Evolutionary conservation across 257 asterid species (phyloP).

Genomic region (Henckelia pumila): DNA sequence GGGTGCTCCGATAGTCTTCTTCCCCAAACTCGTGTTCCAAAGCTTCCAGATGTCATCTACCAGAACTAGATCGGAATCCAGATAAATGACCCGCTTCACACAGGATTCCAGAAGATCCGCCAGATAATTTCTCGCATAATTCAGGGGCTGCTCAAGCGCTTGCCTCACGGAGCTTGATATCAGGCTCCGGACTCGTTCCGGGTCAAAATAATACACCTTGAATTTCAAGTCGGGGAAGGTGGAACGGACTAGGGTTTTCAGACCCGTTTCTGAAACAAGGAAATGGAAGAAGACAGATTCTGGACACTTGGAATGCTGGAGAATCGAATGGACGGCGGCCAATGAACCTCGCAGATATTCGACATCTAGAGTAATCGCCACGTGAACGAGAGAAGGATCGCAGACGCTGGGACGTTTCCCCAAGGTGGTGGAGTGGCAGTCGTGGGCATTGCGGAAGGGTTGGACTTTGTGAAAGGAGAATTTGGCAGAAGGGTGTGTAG

Average conservation of each 20-base stretch:
- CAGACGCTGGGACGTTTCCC: slow-evolving; percentile 10
- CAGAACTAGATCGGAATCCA: slow-evolving; percentile 25
- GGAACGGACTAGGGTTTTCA: slow-evolving; percentile 22
- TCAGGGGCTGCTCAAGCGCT: slow-evolving; percentile 28
- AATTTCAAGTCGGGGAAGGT: slow-evolving; percentile 28
- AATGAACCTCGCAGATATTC: slow-evolving; percentile 24
- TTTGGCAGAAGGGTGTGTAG: background rate
- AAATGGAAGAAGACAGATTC: slow-evolving; percentile 25
- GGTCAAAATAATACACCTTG: slow-evolving; percentile 23
- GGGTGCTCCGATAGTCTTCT: slow-evolving; percentile 26
- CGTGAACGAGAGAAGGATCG: slow-evolving; percentile 23
- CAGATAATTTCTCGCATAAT: slow-evolving; percentile 27
- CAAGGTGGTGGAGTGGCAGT: slow-evolving; percentile 8
- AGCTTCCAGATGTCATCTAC: slow-evolving; percentile 29
- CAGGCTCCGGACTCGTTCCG: slow-evolving; percentile 18
- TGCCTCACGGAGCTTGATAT: slow-evolving; percentile 24
- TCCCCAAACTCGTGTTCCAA: slow-evolving; percentile 26
- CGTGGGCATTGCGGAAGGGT: slow-evolving; percentile 19
- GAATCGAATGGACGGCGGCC: slow-evolving; percentile 27
- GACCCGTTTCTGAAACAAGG: slow-evolving; percentile 18
- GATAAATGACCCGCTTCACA: slow-evolving; percentile 23
- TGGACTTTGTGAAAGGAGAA: slow-evolving; percentile 16
- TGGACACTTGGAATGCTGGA: slow-evolving; percentile 21
- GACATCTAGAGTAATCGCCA: slow-evolving; percentile 23
- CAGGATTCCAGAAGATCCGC: slow-evolving; percentile 25